These are phyloP conservation scores for Carex scoparia DNA, from an alignment of 176 grass and related monocot species.

Conservation along the genomic window DNA sequence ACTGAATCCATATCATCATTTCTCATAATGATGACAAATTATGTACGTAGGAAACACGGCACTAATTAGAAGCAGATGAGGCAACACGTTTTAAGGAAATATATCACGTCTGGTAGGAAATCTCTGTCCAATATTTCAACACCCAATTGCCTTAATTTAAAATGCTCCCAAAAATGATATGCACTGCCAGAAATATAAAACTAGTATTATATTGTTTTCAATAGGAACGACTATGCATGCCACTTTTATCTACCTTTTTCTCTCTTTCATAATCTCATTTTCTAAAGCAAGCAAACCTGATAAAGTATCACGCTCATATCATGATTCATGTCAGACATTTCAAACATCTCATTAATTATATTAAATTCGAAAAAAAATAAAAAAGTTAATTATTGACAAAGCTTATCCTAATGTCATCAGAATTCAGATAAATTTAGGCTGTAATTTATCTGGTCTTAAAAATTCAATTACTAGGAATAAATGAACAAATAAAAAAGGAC, in stretches of 20 bases:
- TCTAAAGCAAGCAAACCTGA: conserved; percentile 16
- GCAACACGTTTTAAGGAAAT: neutral
- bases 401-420: neutral
- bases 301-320: conserved; percentile 34
- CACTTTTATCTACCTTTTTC: neutral
- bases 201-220: neutral
- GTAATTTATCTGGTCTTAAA: conserved; percentile 18
- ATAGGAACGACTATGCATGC: neutral
- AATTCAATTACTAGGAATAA: neutral
- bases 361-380: neutral
- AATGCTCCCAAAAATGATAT: neutral
- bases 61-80: neutral
- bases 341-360: conserved; percentile 7
- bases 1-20: neutral
- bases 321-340: conserved; percentile 32
- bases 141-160: neutral
- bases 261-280: conserved; percentile 6
- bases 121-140: conserved; percentile 3
- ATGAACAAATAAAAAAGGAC: neutral
- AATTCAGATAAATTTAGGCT: conserved; percentile 14
- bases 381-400: neutral
- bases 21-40: conserved; percentile 2
- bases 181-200: neutral
- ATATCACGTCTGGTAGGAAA: neutral
- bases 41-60: neutral